phyloP scores from a whole-genome alignment of 257 asterid genomes.

The Parsonsia alboflavescens region DNA sequence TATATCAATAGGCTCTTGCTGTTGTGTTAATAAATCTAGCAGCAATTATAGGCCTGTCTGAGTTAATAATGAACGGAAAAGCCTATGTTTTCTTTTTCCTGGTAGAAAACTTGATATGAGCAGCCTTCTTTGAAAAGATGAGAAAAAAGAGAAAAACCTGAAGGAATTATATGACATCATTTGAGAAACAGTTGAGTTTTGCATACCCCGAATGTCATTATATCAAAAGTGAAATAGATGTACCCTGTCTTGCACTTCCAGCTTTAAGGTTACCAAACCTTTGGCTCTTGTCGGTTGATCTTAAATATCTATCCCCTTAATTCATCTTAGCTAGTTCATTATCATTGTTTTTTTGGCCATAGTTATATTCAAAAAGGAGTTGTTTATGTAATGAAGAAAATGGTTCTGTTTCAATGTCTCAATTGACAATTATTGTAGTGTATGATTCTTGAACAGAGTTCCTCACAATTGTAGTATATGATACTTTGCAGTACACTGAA shows the following conservation, averaged over 20 bases:
- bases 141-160: not conserved
- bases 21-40: not conserved
- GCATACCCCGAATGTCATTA: not conserved
- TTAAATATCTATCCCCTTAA: not conserved
- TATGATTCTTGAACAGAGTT: not conserved
- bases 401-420: not conserved
- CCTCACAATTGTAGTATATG: conserved; percentile 26
- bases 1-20: not conserved
- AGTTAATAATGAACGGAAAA: not conserved
- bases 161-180: not conserved
- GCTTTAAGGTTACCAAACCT: not conserved
- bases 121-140: not conserved
- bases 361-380: not conserved
- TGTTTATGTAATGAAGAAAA: not conserved
- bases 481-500: conserved; percentile 37
- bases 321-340: not conserved
- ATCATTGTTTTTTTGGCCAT: not conserved
- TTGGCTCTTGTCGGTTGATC: not conserved
- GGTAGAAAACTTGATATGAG: not conserved
- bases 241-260: not conserved
- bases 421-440: not conserved
- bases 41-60: not conserved
- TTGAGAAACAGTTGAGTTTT: not conserved
- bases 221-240: not conserved
- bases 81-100: not conserved